Evolutionary conservation across 805 yeast genomes (phyloP), one percentile per base, ranked within the genome.

Genomic region (Saccharomycopsis selenospora): DNA sequence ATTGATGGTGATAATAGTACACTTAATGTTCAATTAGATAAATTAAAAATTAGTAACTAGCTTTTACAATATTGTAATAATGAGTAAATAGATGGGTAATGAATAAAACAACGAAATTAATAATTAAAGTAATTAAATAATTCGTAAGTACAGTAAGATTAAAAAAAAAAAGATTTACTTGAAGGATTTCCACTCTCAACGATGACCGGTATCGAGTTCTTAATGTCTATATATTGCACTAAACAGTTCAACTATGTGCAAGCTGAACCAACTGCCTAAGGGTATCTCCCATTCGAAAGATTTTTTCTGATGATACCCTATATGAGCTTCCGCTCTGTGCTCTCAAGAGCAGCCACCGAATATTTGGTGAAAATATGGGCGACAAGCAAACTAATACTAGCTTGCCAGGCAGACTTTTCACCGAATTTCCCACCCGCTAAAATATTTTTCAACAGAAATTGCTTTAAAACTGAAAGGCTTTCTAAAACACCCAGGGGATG

Each of bases 161-260:
- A 28, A 10, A n/a, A 28, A 28, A 10, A 28, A n/a, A 28, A 10
- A 28, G n/a, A 28, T 10, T n/a, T 10, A 28, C 13, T 28, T 10
- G 33, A n/a, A n/a, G 13, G 33, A n/a, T 28, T 28, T 28, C n/a
- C 6, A 33, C 38, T 33, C 38, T 33, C 20, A 14, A 33, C 38
- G 38, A 33, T 33, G 38, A 33, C 38, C 38, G 38, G 38, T 33
- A 33, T 33, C 38, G 38, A 33, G 38, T 33, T 33, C 38, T 10
- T 33, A 14, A 20, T 33, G 38, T 33, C 38, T 33, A 33, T 33
- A 33, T 10, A 33, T 33, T 33, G 38, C 38, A 33, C 38, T 33
- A 33, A 33, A 33, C 38, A 33, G 38, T 33, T 33, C 38, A 10
- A 33, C 38, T 33, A 5, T 10, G n/a, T 6, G 6, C 29, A 27